phyloP scores from a whole-genome alignment of 2,329 filamentous ascomycete species.

The Aspergillus aculeatus region DNA sequence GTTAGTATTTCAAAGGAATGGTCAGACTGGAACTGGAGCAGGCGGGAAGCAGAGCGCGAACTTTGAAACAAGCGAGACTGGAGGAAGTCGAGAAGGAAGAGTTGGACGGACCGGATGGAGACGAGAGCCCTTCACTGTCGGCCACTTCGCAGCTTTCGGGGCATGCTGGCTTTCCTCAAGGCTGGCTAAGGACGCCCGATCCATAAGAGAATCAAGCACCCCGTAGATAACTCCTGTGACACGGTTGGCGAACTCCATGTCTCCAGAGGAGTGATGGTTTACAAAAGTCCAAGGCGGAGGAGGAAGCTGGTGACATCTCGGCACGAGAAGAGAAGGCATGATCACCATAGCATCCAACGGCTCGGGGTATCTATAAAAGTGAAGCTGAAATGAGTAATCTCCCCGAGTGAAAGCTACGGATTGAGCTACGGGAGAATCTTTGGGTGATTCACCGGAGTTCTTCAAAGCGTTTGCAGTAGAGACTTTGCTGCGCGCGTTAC shows the following conservation, averaged over 20 bases:
- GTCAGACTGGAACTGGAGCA: background rate
- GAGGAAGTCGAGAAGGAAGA: background rate
- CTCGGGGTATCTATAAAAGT: background rate
- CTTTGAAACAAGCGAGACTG: background rate
- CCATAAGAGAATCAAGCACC: conserved; percentile 16
- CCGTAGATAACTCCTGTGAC: conserved; percentile 14
- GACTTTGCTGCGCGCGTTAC: background rate
- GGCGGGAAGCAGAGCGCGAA: background rate
- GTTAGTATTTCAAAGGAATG: background rate
- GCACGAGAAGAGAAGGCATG: background rate
- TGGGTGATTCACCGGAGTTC: background rate
- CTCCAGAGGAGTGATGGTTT: background rate
- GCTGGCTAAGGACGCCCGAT: conserved; percentile 3
- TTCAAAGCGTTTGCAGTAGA: background rate
- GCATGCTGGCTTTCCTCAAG: conserved; percentile 25
- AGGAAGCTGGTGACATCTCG: background rate
- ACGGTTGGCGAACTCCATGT: conserved; percentile 10
- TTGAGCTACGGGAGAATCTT: background rate
- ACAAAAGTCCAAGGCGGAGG: background rate
- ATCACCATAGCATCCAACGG: background rate
- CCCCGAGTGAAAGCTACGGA: background rate
- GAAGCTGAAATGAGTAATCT: background rate
- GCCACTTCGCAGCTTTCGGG: conserved; percentile 12
- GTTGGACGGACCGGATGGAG: background rate
- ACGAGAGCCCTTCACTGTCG: background rate